A percentile compares a stretch with the other conserved stretches of the same genome.
phyloP scores from a whole-genome alignment of 2,329 filamentous ascomycete species.

The Epichloe brachyelytri region DNA sequence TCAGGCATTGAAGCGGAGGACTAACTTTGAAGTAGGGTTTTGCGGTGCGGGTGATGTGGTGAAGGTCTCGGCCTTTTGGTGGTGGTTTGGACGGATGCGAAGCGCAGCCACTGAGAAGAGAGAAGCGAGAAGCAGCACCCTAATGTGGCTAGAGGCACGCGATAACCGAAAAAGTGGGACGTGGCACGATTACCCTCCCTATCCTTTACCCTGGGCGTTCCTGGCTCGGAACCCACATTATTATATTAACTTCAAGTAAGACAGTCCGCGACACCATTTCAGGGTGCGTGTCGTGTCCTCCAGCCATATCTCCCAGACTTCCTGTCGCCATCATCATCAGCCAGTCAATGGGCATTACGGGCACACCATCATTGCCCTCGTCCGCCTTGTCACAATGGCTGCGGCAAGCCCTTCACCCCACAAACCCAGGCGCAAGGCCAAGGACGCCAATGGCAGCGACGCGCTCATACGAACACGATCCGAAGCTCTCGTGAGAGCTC shows the following conservation, averaged over 20 bases:
- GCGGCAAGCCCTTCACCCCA: conserved; percentile 44
- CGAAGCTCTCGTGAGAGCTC: conserved; percentile 40
- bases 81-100: too few species aligned
- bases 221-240: too few species aligned
- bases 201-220: too few species aligned
- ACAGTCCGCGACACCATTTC: too few species aligned
- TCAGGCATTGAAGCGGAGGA: neutral
- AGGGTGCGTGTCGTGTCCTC: neutral
- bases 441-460: conserved; percentile 28
- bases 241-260: too few species aligned
- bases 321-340: neutral
- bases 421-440: conserved; percentile 46
- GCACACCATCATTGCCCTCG: neutral
- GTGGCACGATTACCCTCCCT: too few species aligned
- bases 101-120: too few species aligned
- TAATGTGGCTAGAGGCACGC: too few species aligned
- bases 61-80: neutral
- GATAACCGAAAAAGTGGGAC: too few species aligned
- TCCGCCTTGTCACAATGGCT: conserved; percentile 18
- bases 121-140: too few species aligned
- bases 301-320: neutral
- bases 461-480: conserved; percentile 16
- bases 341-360: conserved; percentile 1
- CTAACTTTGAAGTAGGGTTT: neutral
- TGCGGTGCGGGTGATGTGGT: neutral